Percentiles rank a stretch among this genome's conserved stretches.
These are phyloP conservation scores for Nakazawaea ernobii DNA, from an alignment of 805 yeast species.

Conservation along the genomic window DNA sequence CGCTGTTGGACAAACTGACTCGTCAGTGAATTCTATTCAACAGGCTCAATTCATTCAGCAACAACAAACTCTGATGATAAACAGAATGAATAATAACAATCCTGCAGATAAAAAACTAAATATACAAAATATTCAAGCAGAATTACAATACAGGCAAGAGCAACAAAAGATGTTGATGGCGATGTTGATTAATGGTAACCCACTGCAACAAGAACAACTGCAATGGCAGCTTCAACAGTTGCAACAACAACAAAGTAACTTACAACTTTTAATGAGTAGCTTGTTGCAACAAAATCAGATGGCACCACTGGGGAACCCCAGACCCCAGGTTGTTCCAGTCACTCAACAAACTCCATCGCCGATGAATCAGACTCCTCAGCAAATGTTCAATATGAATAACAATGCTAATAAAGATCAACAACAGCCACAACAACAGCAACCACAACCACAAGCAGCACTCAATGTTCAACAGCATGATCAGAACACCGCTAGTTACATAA, in stretches of 20 bases:
- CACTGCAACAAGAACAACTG: conserved; percentile 7
- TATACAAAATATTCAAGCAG: conserved; percentile 1
- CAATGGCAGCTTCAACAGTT: conserved; percentile 9
- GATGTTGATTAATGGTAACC: conserved; percentile 2
- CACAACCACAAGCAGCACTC: too few species aligned
- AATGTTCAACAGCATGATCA: too few species aligned
- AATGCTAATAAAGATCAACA: too few species aligned
- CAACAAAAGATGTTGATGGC: conserved; percentile 5
- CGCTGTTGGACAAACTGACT: background rate
- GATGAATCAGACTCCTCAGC: background rate
- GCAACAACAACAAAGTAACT: conserved; percentile 7
- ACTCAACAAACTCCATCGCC: conserved; percentile 1
- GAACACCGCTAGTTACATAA: too few species aligned
- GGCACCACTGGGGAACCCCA: background rate
- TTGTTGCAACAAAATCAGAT: conserved; percentile 5
- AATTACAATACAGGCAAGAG: conserved; percentile 5
- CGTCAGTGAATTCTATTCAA: background rate
- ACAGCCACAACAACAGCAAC: too few species aligned
- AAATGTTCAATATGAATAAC: background rate
- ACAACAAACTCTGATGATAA: conserved; percentile 1
- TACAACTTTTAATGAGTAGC: conserved; percentile 4
- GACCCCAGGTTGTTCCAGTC: background rate
- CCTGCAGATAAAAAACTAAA: background rate
- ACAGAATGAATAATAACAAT: background rate
- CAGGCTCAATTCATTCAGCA: background rate